Evolutionary conservation across 2,329 filamentous ascomycete species (phyloP).

Genomic region (Zasmidium cellare): DNA sequence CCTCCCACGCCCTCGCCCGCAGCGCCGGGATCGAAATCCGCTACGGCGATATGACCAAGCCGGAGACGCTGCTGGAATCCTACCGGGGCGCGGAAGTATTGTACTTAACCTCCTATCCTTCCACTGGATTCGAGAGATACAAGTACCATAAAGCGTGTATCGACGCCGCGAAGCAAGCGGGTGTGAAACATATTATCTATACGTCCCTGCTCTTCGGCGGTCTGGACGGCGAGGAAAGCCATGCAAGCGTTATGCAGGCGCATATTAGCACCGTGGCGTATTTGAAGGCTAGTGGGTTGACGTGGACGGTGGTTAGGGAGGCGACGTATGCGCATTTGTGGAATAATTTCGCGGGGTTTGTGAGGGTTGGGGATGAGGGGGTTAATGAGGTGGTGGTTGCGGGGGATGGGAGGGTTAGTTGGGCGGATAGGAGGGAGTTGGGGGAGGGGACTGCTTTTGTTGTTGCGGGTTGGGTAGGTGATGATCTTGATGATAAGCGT

Average conservation of each 20-base stretch:
- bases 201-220: constrained; percentile 65
- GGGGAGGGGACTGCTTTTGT: neutral
- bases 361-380: neutral
- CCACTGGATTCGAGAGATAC: neutral
- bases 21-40: neutral
- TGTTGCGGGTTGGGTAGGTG: neutral
- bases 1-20: neutral
- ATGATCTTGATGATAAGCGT: neutral
- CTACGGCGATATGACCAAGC: neutral
- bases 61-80: neutral
- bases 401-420: neutral
- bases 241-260: neutral
- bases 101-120: neutral
- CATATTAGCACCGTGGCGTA: neutral
- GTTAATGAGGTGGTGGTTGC: neutral
- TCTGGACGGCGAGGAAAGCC: constrained; percentile 19
- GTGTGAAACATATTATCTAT: constrained; percentile 65
- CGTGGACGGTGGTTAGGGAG: neutral
- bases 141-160: constrained; percentile 35
- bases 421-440: neutral
- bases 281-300: neutral
- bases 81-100: neutral
- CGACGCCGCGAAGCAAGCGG: constrained; percentile 56
- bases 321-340: neutral
- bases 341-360: neutral